These are phyloP conservation scores for Colletotrichum plurivorum DNA, from an alignment of 2,329 filamentous ascomycete species.

Conservation along the genomic window DNA sequence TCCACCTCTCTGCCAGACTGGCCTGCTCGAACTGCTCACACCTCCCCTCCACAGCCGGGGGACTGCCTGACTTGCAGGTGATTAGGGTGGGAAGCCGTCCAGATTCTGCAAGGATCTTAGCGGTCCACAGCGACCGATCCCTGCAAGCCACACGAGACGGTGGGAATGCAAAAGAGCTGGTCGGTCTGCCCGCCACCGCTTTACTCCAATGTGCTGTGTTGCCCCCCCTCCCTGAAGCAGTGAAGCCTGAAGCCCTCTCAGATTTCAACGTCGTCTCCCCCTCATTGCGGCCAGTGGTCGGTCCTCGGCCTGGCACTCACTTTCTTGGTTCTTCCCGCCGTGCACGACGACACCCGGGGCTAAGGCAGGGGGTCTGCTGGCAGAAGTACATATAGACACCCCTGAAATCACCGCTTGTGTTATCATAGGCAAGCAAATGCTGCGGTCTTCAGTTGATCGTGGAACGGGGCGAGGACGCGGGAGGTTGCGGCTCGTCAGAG, in stretches of 20 bases:
- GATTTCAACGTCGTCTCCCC: not conserved
- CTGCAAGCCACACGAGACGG: slow-evolving; percentile 41
- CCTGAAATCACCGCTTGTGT: slow-evolving; percentile 27
- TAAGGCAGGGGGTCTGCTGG: slow-evolving; percentile 37
- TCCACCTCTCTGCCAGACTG: slow-evolving; percentile 27
- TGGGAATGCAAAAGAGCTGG: slow-evolving; percentile 30
- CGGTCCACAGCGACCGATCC: slow-evolving; percentile 34
- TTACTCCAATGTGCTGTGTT: too few species aligned
- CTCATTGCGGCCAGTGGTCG: not conserved
- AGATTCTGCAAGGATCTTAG: slow-evolving; percentile 39
- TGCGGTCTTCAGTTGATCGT: not conserved
- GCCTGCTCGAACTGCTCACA: slow-evolving; percentile 2
- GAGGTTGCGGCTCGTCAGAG: not conserved
- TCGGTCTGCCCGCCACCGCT: slow-evolving; percentile 28
- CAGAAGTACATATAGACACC: slow-evolving; percentile 17
- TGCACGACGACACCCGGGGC: slow-evolving; percentile 29
- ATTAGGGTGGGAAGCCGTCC: slow-evolving; percentile 40
- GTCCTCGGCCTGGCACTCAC: slow-evolving; percentile 31
- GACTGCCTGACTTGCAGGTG: slow-evolving; percentile 42
- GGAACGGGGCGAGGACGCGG: not conserved
- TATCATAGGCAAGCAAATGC: not conserved
- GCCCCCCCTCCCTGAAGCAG: not conserved
- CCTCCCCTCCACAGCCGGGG: slow-evolving; percentile 34
- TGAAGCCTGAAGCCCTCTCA: too few species aligned
- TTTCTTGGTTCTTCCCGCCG: slow-evolving; percentile 23